Evolutionary conservation across 441 rosid genomes (phyloP).

Genomic region (Brassica balearica): DNA sequence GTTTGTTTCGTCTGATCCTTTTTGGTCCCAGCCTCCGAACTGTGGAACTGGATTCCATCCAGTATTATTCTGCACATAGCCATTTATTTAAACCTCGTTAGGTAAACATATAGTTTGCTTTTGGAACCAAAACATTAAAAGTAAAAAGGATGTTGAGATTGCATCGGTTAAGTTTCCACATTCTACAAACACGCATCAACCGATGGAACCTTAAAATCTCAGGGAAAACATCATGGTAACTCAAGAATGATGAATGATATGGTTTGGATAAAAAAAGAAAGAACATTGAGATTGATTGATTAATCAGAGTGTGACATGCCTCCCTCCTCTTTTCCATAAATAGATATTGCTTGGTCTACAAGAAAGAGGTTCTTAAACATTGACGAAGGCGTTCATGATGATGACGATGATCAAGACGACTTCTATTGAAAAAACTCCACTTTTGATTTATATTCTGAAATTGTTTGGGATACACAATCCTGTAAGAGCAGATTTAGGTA

Average conservation of each 20-base stretch:
- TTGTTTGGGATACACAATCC: constrained; percentile 1
- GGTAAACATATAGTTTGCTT: background rate
- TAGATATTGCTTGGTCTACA: constrained; percentile 24
- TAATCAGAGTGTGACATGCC: constrained; percentile 31
- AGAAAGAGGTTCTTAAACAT: constrained; percentile 34
- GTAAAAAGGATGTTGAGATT: constrained; percentile 31
- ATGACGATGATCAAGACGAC: constrained; percentile 14
- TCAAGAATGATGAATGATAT: constrained; percentile 3
- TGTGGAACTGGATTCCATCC: constrained; percentile 68
- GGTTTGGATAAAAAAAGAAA: background rate
- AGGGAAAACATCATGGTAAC: background rate
- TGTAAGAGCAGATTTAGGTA: constrained; percentile 26
- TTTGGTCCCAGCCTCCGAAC: constrained; percentile 86
- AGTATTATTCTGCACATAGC: constrained; percentile 48
- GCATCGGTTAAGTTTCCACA: constrained; percentile 49
- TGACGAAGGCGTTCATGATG: constrained; percentile 32
- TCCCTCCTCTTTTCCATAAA: constrained; percentile 41
- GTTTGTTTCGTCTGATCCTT: constrained; percentile 52
- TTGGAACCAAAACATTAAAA: background rate
- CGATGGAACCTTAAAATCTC: constrained; percentile 41
- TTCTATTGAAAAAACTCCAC: constrained; percentile 1
- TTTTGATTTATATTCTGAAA: constrained; percentile 33
- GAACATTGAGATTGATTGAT: background rate
- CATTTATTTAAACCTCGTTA: constrained; percentile 19
- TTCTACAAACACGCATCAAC: constrained; percentile 48